Conservation (phyloP, 2,329 filamentous ascomycete genomes). For the Rhynchosporium secalis region DNA sequence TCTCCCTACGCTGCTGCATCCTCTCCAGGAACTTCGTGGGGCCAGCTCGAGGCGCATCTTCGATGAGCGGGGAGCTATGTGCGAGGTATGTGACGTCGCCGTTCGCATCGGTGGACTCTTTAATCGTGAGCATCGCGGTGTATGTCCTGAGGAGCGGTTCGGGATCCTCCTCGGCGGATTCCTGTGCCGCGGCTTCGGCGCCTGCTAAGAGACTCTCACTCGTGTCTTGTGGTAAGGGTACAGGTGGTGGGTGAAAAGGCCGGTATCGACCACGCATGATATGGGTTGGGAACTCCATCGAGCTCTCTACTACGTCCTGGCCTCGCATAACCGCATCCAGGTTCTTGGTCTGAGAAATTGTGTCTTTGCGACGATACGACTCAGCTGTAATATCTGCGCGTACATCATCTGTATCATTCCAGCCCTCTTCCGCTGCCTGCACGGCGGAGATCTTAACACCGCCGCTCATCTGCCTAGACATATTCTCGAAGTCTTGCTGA, state of each 20-base stretch:
- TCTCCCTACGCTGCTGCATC: conserved; percentile 64
- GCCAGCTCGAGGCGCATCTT: conserved; percentile 43
- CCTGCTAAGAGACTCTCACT: conserved; percentile 42
- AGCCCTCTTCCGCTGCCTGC: conserved; percentile 30
- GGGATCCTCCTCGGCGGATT: conserved; percentile 35
- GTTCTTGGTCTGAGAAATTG: conserved; percentile 51
- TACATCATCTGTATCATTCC: conserved; percentile 40
- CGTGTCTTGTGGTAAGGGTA: conserved; percentile 62
- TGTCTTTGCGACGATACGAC: conserved; percentile 44
- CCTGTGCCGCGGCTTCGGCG: conserved; percentile 39
- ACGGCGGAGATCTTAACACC: conserved; percentile 21
- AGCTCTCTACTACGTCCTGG: conserved; percentile 36
- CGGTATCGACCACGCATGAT: conserved; percentile 69
- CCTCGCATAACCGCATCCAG: conserved; percentile 44
- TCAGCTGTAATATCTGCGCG: conserved; percentile 45
- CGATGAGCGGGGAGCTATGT: conserved; percentile 58
- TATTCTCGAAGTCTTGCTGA: conserved; percentile 23
- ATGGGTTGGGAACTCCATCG: conserved; percentile 61
- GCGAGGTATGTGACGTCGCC: conserved; percentile 61
- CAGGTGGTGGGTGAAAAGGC: conserved; percentile 83
- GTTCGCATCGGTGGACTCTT: conserved; percentile 61
- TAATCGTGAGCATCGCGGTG: conserved; percentile 65
- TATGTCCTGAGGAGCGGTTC: conserved; percentile 57
- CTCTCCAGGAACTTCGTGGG: conserved; percentile 65
- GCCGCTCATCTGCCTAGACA: conserved; percentile 57